Conservation (phyloP, 257 asterid genomes). For the Handroanthus guayacan region DNA sequence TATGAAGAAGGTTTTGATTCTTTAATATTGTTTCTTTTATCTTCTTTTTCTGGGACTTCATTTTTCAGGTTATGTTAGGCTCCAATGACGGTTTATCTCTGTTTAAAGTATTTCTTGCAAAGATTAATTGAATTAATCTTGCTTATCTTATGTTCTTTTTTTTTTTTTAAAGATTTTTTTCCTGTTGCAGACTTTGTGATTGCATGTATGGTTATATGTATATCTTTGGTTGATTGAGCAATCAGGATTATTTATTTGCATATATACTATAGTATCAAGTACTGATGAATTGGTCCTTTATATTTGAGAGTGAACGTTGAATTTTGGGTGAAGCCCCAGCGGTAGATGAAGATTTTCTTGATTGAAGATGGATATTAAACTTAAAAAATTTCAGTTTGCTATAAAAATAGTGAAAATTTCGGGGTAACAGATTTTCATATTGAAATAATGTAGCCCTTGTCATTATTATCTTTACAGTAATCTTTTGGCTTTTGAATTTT, state of each 20-base stretch:
- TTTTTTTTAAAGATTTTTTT: not conserved
- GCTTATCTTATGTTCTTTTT: not conserved
- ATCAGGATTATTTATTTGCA: constrained; percentile 10
- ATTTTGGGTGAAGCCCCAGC: not conserved
- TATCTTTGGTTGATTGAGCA: constrained; percentile 13
- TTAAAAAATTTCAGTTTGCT: not conserved
- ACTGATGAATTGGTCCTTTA: not conserved
- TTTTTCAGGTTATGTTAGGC: constrained; percentile 28
- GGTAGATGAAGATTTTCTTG: not conserved
- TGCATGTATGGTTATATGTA: not conserved
- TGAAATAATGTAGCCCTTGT: not conserved
- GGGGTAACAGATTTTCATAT: too few species aligned
- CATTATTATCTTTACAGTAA: not conserved
- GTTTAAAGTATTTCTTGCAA: constrained; percentile 8
- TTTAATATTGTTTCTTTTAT: not conserved
- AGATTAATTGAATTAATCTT: constrained; percentile 9
- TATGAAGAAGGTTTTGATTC: constrained; percentile 23
- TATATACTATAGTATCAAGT: not conserved
- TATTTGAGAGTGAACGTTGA: constrained; percentile 7
- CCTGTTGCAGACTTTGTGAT: not conserved
- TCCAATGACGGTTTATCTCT: not conserved
- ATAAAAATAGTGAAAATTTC: not conserved
- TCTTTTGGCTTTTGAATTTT: constrained; percentile 1
- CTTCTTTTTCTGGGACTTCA: not conserved
- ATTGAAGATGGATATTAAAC: not conserved